Conservation (phyloP, 352 stramenopile genomes). For the Blastocystis hominis region DNA sequence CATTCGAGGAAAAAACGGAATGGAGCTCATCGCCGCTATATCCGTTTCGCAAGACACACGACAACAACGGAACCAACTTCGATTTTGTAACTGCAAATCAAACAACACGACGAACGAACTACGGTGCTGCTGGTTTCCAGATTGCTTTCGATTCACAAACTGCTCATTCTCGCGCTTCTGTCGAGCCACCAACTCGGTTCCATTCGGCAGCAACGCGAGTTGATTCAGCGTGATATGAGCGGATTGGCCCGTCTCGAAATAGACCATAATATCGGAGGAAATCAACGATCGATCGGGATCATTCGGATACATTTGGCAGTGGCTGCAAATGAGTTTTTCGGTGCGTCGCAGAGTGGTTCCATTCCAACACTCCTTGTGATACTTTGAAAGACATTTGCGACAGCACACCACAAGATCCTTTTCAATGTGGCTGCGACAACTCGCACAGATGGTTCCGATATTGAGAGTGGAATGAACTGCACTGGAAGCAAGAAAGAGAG, state of each 20-base stretch:
- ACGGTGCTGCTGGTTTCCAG: neutral
- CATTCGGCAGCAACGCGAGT: neutral
- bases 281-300: neutral
- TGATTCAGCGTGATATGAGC: neutral
- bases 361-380: neutral
- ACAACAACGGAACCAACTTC: neutral
- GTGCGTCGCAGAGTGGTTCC: neutral
- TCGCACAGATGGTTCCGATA: neutral
- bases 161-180: conserved; percentile 10
- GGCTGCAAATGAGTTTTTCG: neutral
- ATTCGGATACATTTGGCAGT: neutral
- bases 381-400: neutral
- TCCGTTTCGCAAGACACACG: neutral
- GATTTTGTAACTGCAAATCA: too few relatives aligned
- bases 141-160: neutral
- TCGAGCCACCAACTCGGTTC: neutral
- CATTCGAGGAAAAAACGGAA: too few relatives aligned
- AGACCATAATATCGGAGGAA: neutral
- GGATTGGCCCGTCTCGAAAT: neutral
- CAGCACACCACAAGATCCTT: neutral
- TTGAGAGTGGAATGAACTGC: neutral
- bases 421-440: neutral
- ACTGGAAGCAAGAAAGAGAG: neutral
- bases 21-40: conserved; percentile 14
- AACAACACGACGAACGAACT: neutral